Conservation (phyloP, 805 yeast genomes). For the Cyberlindnera bimundalis region DNA sequence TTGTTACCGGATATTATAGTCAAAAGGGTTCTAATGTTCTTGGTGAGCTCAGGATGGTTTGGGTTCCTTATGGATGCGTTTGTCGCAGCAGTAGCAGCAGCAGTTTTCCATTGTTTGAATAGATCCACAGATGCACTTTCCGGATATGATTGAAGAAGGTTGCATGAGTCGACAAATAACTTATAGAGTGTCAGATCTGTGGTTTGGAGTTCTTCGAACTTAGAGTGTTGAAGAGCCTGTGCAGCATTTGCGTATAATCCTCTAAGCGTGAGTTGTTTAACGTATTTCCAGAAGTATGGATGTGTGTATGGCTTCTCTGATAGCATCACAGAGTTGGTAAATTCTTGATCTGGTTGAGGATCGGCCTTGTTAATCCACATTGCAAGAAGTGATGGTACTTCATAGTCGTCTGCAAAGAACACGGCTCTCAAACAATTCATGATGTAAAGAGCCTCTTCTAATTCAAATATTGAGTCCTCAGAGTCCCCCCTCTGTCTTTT, state of each 20-base stretch:
- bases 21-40: slow-evolving; percentile 31
- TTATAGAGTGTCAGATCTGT: slow-evolving; percentile 25
- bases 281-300: slow-evolving; percentile 58
- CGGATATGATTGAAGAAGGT: slow-evolving; percentile 36
- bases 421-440: slow-evolving; percentile 57
- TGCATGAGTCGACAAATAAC: slow-evolving; percentile 32
- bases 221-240: slow-evolving; percentile 41
- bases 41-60: slow-evolving; percentile 19
- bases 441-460: slow-evolving; percentile 47
- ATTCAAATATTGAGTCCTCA: slow-evolving; percentile 32
- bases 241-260: slow-evolving; percentile 60
- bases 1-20: slow-evolving; percentile 37
- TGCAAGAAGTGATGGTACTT: slow-evolving; percentile 39
- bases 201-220: slow-evolving; percentile 37
- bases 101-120: slow-evolving; percentile 37
- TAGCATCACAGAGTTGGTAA: slow-evolving; percentile 42
- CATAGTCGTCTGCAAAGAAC: slow-evolving; percentile 37
- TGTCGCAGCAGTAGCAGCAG: slow-evolving; percentile 25
- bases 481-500: slow-evolving; percentile 31
- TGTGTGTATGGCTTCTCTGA: slow-evolving; percentile 45
- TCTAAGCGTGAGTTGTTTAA: slow-evolving; percentile 54
- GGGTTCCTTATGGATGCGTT: slow-evolving; percentile 25
- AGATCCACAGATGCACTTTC: slow-evolving; percentile 25
- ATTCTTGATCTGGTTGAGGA: slow-evolving; percentile 56
- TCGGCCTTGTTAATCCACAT: slow-evolving; percentile 72